These are phyloP conservation scores for Rubia tinctorum DNA, from an alignment of 305 asterid species.

Conservation along the genomic window DNA sequence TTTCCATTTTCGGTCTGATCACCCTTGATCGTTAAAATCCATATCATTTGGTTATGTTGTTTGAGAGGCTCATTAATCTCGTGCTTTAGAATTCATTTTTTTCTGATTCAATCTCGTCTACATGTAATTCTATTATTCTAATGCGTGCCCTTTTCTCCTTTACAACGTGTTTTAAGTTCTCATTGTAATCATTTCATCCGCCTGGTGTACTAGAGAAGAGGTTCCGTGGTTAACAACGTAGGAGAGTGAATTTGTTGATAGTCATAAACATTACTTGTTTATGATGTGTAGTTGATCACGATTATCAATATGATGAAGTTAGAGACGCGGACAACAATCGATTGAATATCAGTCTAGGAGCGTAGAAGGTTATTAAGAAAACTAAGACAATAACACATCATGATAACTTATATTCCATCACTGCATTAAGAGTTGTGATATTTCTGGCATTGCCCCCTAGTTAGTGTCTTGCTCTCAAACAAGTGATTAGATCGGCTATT, in stretches of 20 bases:
- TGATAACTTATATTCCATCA: not conserved
- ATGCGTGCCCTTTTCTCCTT: not conserved
- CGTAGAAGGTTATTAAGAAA: not conserved
- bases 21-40: not conserved
- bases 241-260: not conserved
- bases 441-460: not conserved
- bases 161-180: too few species aligned
- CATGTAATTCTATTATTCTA: not conserved
- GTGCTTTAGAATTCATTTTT: not conserved
- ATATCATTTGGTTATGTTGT: not conserved
- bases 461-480: not conserved
- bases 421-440: not conserved
- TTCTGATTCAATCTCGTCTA: not conserved
- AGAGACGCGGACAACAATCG: not conserved
- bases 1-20: too few species aligned
- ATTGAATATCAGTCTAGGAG: not conserved
- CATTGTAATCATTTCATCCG: not conserved
- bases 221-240: not conserved
- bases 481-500: not conserved
- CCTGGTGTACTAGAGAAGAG: not conserved
- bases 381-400: not conserved
- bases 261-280: not conserved
- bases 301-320: not conserved
- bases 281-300: not conserved
- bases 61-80: not conserved